Base-by-base conservation (phyloP, 768 basidiomycete species). In the Naganishia vishniacii region DNA sequence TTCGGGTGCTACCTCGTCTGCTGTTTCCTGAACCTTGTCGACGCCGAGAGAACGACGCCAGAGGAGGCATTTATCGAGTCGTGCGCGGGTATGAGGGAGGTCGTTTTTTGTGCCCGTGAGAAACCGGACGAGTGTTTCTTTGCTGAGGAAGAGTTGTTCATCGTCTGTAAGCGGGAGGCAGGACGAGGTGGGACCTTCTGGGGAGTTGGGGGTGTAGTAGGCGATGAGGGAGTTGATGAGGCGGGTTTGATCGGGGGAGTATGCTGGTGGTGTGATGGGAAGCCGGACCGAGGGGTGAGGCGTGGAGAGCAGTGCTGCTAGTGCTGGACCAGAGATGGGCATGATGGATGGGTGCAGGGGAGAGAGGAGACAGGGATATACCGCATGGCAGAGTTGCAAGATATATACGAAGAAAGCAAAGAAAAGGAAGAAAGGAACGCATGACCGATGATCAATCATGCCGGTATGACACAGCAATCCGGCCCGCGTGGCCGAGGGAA, bases 101-200 rank as follows among this genome's bases (percentile, higher is more conserved):
- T 67, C 53, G 40, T 46, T 47, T 48, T 62, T 67, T 3, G 65
- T 67, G 1, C 60, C 65, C n/a, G 46, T 62, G 13, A 67, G 56
- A 49, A 67, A 67, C n/a, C 65, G 49, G 26, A 47, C 28, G 4
- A 64, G n/a, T 1, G 48, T 51, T 48, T 64, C 63, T 18, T 40
- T 51, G 18, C 48, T 56, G 16, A 49, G 49, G 28, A 44, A 41
- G 46, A 44, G 31, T 28, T 58, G 51, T 40, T 64, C 47, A 44
- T 45, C 41, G 6, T 18, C 4, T 1, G 63, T 31, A 20, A 64
- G 63, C 20, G 53, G 53, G 48, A 40, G 37, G 48, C 4, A 8
- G 9, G 47, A 41, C 23, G 45, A 34, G n/a, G n/a, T n/a, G n/a
- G n/a, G n/a, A n/a, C n/a, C 11, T 62, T 18, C 4, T n/a, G 20